phyloP scores from a whole-genome alignment of 2,329 filamentous ascomycete species.

The Fusarium nisikadoi region DNA sequence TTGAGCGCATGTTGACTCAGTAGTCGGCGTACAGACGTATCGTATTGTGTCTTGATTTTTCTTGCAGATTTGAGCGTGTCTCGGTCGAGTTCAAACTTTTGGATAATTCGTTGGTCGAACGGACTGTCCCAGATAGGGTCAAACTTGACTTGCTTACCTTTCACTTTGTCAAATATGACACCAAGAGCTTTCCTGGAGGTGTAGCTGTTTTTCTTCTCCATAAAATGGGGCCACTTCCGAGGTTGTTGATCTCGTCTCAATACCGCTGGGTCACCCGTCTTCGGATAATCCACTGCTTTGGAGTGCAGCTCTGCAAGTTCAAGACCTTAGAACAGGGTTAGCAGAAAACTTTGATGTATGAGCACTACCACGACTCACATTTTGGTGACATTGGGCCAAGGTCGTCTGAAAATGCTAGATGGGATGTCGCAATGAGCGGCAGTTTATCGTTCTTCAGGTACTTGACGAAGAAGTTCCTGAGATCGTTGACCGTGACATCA shows the following conservation, averaged over 20 bases:
- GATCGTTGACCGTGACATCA: slow-evolving; percentile 76
- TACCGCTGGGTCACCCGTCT: slow-evolving; percentile 82
- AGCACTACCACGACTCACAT: slow-evolving; percentile 62
- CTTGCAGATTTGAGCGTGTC: slow-evolving; percentile 67
- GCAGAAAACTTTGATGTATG: not conserved
- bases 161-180: slow-evolving; percentile 81
- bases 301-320: slow-evolving; percentile 85
- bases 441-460: slow-evolving; percentile 94
- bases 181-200: slow-evolving; percentile 79
- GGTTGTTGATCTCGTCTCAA: slow-evolving; percentile 73
- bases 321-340: slow-evolving; percentile 59
- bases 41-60: slow-evolving; percentile 80
- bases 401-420: slow-evolving; percentile 80
- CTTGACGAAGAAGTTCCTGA: slow-evolving; percentile 86
- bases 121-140: slow-evolving; percentile 74
- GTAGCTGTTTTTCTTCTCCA: slow-evolving; percentile 77
- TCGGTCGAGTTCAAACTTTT: slow-evolving; percentile 66
- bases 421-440: slow-evolving; percentile 81
- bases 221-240: slow-evolving; percentile 82
- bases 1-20: slow-evolving; percentile 86
- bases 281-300: slow-evolving; percentile 91
- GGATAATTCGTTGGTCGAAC: slow-evolving; percentile 82
- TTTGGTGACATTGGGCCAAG: slow-evolving; percentile 73
- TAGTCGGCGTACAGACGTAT: slow-evolving; percentile 77
- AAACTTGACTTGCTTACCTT: slow-evolving; percentile 68